These are phyloP conservation scores for Fraxinus xanthoxyloides DNA, from an alignment of 305 asterid genomes.

Conservation along the genomic window DNA sequence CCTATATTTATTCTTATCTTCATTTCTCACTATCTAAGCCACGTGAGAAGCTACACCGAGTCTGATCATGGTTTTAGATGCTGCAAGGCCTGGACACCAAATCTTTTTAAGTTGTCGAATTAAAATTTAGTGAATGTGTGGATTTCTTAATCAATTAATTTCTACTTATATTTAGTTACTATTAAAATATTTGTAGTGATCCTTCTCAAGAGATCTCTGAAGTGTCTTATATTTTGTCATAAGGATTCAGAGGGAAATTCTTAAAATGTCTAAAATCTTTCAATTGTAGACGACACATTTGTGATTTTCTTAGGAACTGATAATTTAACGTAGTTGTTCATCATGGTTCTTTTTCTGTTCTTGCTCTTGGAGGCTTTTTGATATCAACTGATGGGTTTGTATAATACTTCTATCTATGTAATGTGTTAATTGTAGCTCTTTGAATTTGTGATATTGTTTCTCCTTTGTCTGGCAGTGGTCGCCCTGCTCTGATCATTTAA, in stretches of 20 bases:
- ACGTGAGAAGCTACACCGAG: neutral
- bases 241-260: neutral
- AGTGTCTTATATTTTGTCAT: neutral
- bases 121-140: neutral
- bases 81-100: neutral
- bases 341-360: neutral
- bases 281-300: neutral
- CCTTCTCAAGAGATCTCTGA: neutral
- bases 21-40: neutral
- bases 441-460: neutral
- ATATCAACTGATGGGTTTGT: neutral
- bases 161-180: neutral
- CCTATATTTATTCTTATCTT: neutral
- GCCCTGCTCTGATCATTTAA: neutral
- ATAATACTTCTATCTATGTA: neutral
- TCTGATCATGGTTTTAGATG: neutral
- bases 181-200: neutral
- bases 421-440: neutral
- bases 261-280: neutral
- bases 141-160: neutral
- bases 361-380: neutral
- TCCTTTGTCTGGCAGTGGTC: conserved; percentile 1
- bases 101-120: neutral
- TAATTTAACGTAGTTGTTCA: conserved; percentile 1
- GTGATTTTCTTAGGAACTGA: neutral